phyloP scores from a whole-genome alignment of 2,329 filamentous ascomycete species.

The Ophiognomonia clavigignenti-juglandacearum region DNA sequence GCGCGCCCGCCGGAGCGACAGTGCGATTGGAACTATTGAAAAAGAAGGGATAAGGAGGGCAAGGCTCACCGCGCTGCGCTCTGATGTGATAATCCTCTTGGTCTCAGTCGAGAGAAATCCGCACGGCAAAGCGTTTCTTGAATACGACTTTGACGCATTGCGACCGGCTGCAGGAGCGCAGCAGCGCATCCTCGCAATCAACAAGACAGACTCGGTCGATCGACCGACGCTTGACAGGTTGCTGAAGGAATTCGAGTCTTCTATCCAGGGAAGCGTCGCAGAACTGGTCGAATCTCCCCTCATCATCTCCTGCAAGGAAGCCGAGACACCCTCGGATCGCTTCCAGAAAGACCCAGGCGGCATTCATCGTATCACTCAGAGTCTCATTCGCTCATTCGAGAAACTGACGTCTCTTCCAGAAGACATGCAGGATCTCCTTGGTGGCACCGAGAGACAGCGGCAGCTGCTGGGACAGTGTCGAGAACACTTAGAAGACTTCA shows the following conservation, averaged over 20 bases:
- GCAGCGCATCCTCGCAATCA: constrained; percentile 51
- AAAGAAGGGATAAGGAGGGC: constrained; percentile 87
- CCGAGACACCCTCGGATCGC: constrained; percentile 27
- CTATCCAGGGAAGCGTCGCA: constrained; percentile 36
- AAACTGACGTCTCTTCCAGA: constrained; percentile 65
- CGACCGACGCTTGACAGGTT: constrained; percentile 31
- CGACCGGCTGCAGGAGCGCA: constrained; percentile 44
- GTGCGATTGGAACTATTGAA: constrained; percentile 67
- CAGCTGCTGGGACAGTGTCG: constrained; percentile 73
- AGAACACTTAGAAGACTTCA: constrained; percentile 66
- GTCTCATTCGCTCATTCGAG: constrained; percentile 63
- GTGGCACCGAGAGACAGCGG: constrained; percentile 85
- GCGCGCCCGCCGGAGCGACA: constrained; percentile 20
- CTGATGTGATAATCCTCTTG: constrained; percentile 80
- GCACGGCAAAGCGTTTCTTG: constrained; percentile 37
- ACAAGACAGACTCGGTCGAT: constrained; percentile 54
- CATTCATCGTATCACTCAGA: constrained; percentile 63
- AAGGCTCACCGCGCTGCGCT: constrained; percentile 72
- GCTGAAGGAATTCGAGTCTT: constrained; percentile 32
- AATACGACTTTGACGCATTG: constrained; percentile 51
- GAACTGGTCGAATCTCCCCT: constrained; percentile 39
- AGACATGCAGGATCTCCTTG: constrained; percentile 77
- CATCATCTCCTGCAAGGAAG: constrained; percentile 69
- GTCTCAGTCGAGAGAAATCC: constrained; percentile 60
- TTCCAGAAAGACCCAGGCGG: constrained; percentile 50